These are phyloP conservation scores for Penicillium psychrosexuale DNA, from an alignment of 2,329 filamentous ascomycete species.

Conservation along the genomic window DNA sequence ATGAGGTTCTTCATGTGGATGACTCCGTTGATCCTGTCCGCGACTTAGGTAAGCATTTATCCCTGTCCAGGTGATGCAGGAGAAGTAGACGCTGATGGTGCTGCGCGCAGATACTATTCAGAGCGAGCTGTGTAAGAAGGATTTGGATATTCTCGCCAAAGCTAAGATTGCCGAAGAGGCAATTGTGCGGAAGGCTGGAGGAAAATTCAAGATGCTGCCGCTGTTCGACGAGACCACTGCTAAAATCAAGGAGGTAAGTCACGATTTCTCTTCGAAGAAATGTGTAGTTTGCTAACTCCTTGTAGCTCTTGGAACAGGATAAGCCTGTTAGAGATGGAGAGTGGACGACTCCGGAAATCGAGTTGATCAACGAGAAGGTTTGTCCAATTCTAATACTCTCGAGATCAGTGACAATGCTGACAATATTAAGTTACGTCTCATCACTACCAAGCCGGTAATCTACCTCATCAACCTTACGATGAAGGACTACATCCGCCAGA, in stretches of 20 bases:
- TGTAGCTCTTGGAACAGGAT: constrained; percentile 3
- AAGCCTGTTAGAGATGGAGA: constrained; percentile 7
- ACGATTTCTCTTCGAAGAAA: background rate
- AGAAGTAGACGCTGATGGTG: background rate
- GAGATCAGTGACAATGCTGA: background rate
- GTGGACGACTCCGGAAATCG: constrained; percentile 5
- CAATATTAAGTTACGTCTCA: constrained; percentile 1
- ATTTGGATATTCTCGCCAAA: constrained; percentile 6
- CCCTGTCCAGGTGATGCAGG: no score
- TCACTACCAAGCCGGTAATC: constrained; percentile 6
- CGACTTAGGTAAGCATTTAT: background rate
- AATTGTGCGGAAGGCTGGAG: constrained; percentile 4
- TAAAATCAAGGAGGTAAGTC: constrained; percentile 1
- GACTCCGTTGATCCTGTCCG: constrained; percentile 2
- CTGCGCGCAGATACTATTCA: background rate
- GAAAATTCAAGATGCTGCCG: constrained; percentile 9
- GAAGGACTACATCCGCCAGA: constrained; percentile 7
- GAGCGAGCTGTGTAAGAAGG: constrained; percentile 8
- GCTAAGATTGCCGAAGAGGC: constrained; percentile 2
- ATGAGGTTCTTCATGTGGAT: constrained; percentile 3
- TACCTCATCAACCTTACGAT: constrained; percentile 8
- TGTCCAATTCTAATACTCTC: background rate
- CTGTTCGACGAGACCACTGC: constrained; percentile 6
- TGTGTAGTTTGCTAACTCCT: background rate
- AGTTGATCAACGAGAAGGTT: constrained; percentile 7